Conservation (phyloP, 805 yeast species). For the Metschnikowia orientalis region DNA sequence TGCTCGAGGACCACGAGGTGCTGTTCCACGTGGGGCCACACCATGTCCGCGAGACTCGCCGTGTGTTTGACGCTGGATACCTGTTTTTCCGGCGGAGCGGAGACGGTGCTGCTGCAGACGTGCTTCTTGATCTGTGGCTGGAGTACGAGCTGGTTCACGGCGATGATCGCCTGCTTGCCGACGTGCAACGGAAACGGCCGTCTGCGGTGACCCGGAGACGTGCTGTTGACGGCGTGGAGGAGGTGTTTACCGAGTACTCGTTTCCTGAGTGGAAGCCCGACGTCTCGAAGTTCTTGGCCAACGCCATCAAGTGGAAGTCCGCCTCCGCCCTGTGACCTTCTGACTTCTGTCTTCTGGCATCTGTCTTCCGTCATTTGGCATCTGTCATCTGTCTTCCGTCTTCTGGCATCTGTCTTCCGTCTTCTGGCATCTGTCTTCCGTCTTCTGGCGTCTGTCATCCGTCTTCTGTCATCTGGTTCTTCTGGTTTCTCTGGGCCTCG, state of each 20-base stretch:
- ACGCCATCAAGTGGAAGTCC: constrained; percentile 33
- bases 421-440: no score
- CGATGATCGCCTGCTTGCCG: constrained; percentile 27
- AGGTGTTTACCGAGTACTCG: constrained; percentile 55
- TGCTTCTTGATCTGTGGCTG: constrained; percentile 56
- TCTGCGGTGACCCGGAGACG: constrained; percentile 43
- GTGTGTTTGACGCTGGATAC: constrained; percentile 53
- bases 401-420: no score
- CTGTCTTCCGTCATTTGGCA: no score
- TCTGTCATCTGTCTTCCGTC: no score
- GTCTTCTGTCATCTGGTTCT: no score
- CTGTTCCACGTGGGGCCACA: constrained; percentile 47
- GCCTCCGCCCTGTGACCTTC: no score
- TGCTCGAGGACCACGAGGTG: constrained; percentile 49
- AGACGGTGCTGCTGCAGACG: constrained; percentile 42
- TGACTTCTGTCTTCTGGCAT: no score
- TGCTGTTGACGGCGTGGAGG: constrained; percentile 42
- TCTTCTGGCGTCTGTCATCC: no score
- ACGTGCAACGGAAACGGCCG: constrained; percentile 50
- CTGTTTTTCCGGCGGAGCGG: constrained; percentile 34
- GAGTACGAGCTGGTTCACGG: constrained; percentile 69
- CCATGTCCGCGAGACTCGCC: constrained; percentile 50
- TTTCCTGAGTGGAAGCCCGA: constrained; percentile 60
- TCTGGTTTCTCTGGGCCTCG: no score
- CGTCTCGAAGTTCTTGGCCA: constrained; percentile 36